A percentile compares a stretch with the other conserved stretches of the same genome.
These are phyloP conservation scores for Eutypella sp. DNA, from an alignment of 2,329 filamentous ascomycete species.

Conservation along the genomic window DNA sequence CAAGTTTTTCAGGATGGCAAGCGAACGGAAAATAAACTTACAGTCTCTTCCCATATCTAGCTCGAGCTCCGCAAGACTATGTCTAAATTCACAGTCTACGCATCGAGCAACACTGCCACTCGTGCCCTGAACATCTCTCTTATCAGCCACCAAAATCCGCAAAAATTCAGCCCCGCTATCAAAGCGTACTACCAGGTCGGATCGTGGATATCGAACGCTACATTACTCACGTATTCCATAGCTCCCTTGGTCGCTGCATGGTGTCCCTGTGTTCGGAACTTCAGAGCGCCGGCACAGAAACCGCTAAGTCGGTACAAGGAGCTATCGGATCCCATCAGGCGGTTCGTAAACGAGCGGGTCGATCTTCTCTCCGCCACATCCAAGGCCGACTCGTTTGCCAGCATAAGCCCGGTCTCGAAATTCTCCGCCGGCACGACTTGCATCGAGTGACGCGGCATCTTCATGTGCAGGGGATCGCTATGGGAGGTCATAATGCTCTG, in stretches of 20 bases:
- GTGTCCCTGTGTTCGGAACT: slow-evolving; percentile 29
- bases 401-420: slow-evolving; percentile 18
- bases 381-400: slow-evolving; percentile 12
- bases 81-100: slow-evolving; percentile 16
- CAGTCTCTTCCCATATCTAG: slow-evolving; percentile 13
- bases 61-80: slow-evolving; percentile 13
- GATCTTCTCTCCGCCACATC: slow-evolving; percentile 3
- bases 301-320: slow-evolving; percentile 31
- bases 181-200: not conserved
- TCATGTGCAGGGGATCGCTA: slow-evolving; percentile 1
- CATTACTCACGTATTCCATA: slow-evolving; percentile 22
- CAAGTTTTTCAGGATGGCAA: too few relatives aligned
- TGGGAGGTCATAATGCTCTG: slow-evolving; percentile 1
- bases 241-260: slow-evolving; percentile 29
- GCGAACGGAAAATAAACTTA: too few relatives aligned
- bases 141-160: slow-evolving; percentile 3
- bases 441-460: slow-evolving; percentile 2
- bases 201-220: not conserved
- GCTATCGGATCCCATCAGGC: slow-evolving; percentile 30
- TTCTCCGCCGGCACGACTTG: not conserved
- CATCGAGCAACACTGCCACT: slow-evolving; percentile 13
- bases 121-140: slow-evolving; percentile 8
- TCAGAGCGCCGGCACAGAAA: slow-evolving; percentile 34
- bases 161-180: not conserved
- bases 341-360: slow-evolving; percentile 16